A percentile compares a stretch with the other conserved stretches of the same genome.
These are phyloP conservation scores for Carex parvula DNA, from an alignment of 176 grass and related monocot species.

Conservation along the genomic window DNA sequence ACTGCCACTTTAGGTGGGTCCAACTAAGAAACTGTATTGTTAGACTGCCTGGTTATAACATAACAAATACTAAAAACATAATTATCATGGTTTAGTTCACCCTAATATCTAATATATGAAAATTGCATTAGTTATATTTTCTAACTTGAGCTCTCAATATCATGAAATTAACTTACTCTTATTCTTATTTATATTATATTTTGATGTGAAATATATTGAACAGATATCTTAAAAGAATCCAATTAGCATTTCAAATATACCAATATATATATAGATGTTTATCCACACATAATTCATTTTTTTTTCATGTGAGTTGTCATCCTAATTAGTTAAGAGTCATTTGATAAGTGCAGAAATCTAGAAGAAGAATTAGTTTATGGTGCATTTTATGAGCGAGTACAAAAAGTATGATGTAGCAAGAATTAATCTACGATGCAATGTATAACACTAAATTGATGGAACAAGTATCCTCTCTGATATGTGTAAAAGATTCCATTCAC, in stretches of 20 bases:
- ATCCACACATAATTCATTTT: background rate
- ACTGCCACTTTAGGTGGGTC: too few relatives aligned
- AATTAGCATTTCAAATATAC: background rate
- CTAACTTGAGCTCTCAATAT: background rate
- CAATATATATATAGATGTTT: background rate
- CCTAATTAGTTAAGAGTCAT: background rate
- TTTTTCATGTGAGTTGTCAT: background rate
- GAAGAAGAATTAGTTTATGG: too few relatives aligned
- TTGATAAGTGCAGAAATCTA: background rate
- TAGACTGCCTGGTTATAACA: background rate
- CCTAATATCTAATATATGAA: background rate
- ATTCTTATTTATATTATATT: background rate
- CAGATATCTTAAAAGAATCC: background rate
- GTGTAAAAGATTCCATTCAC: too few relatives aligned
- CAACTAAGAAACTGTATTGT: too few relatives aligned
- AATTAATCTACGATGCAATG: too few relatives aligned
- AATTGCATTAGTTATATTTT: background rate
- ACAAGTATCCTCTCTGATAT: too few relatives aligned
- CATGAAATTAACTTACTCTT: background rate
- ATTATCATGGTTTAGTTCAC: background rate
- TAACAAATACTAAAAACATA: background rate
- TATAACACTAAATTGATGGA: background rate
- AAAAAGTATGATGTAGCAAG: background rate
- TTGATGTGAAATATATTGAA: background rate
- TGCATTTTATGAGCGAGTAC: background rate